These are phyloP conservation scores for Epichloe elymi DNA, from an alignment of 2,329 filamentous ascomycete genomes.

Conservation along the genomic window DNA sequence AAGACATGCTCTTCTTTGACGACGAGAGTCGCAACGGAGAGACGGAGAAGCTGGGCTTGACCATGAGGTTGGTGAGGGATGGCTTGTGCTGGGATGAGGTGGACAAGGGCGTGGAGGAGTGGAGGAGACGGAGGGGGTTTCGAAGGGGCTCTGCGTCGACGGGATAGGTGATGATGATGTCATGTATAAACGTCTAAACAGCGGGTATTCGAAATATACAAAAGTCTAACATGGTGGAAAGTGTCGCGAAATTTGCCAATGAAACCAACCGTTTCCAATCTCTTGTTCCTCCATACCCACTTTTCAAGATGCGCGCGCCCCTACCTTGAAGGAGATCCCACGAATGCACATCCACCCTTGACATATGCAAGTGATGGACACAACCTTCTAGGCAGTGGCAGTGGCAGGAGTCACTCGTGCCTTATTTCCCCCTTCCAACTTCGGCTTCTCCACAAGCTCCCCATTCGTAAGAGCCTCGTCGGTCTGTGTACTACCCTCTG, in stretches of 20 bases:
- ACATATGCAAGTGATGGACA: background rate
- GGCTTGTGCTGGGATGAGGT: slow-evolving; percentile 67
- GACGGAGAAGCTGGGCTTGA: slow-evolving; percentile 65
- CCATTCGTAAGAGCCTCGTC: slow-evolving; percentile 16
- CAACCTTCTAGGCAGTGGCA: background rate
- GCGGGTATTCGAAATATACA: no score
- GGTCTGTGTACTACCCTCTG: slow-evolving; percentile 16
- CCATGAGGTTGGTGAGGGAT: slow-evolving; percentile 70
- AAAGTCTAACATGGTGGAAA: no score
- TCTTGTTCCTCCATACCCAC: background rate
- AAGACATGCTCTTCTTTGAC: slow-evolving; percentile 93
- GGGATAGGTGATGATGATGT: no score
- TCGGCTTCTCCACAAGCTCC: slow-evolving; percentile 20
- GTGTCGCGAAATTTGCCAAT: no score
- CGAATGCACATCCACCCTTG: no score
- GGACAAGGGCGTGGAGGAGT: slow-evolving; percentile 65
- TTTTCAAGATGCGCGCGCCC: background rate
- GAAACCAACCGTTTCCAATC: no score
- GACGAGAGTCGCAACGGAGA: slow-evolving; percentile 80
- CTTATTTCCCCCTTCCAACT: slow-evolving; percentile 11
- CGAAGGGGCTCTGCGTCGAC: background rate
- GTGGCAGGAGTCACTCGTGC: slow-evolving; percentile 8
- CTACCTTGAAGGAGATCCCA: no score
- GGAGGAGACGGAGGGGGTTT: slow-evolving; percentile 58
- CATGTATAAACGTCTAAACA: no score